These are phyloP conservation scores for Alternaria arbusti DNA, from an alignment of 2,329 filamentous ascomycete genomes.

Conservation along the genomic window DNA sequence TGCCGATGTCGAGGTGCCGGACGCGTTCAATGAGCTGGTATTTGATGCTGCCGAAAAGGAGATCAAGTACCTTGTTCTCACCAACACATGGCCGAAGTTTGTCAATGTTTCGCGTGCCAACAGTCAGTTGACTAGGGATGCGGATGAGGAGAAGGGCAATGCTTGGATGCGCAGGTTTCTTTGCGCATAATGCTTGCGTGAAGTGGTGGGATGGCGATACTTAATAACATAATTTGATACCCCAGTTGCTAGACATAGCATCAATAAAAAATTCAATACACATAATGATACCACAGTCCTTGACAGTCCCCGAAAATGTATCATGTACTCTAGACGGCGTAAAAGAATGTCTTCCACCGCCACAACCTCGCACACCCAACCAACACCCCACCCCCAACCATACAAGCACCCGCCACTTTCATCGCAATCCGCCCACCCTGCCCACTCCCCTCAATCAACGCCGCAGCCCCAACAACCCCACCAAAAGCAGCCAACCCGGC, in stretches of 20 bases:
- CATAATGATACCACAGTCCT: neutral
- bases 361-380: neutral
- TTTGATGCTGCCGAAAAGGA: slow-evolving; percentile 41
- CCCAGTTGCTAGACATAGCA: neutral
- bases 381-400: neutral
- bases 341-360: neutral
- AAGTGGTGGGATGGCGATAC: neutral
- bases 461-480: slow-evolving; percentile 10
- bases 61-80: slow-evolving; percentile 46
- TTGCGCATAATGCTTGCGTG: neutral
- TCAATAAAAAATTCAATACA: neutral
- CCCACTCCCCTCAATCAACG: slow-evolving; percentile 8
- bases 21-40: slow-evolving; percentile 33
- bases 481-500: slow-evolving; percentile 9
- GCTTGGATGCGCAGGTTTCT: slow-evolving; percentile 13
- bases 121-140: slow-evolving; percentile 22
- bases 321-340: too few relatives aligned
- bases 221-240: slow-evolving; percentile 3
- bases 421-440: slow-evolving; percentile 4
- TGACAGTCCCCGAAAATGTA: too few relatives aligned
- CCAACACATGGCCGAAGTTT: slow-evolving; percentile 48
- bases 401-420: slow-evolving; percentile 1
- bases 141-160: slow-evolving; percentile 20
- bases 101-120: slow-evolving; percentile 35
- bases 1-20: slow-evolving; percentile 28